Evolutionary conservation across 208 protist genomes (phyloP).

Genomic region (Trypanosoma platydactyli): DNA sequence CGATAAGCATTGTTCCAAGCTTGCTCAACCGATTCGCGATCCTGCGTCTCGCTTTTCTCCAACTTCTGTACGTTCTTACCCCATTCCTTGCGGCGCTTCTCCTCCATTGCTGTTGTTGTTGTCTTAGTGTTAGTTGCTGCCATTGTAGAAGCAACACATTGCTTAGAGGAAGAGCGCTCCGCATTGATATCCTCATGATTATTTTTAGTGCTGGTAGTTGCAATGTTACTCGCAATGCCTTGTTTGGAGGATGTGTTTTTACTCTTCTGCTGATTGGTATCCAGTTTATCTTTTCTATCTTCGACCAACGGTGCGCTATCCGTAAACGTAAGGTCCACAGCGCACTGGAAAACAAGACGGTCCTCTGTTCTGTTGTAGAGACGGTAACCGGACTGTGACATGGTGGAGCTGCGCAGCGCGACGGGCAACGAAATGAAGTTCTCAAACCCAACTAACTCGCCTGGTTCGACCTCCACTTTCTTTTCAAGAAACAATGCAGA

Average conservation of each 20-base stretch:
- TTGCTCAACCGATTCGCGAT: slow-evolving; percentile 26
- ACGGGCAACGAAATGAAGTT: slow-evolving; percentile 49
- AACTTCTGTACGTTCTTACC: slow-evolving; percentile 24
- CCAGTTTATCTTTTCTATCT: slow-evolving; percentile 15
- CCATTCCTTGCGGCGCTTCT: slow-evolving; percentile 28
- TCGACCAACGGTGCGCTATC: slow-evolving; percentile 40
- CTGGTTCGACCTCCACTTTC: slow-evolving; percentile 45
- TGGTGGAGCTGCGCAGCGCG: slow-evolving; percentile 50
- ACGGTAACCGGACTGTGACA: slow-evolving; percentile 55
- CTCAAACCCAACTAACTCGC: slow-evolving; percentile 62
- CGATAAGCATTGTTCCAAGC: slow-evolving; percentile 20
- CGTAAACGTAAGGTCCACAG: slow-evolving; percentile 38
- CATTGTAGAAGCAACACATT: slow-evolving; percentile 17
- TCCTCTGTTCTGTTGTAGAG: slow-evolving; percentile 70
- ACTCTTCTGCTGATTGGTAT: slow-evolving; percentile 13
- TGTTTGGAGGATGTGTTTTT: slow-evolving; percentile 21
- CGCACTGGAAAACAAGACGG: slow-evolving; percentile 73
- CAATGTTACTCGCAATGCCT: background rate
- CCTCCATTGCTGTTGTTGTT: slow-evolving; percentile 15
- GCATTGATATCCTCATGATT: background rate
- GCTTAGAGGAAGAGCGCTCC: slow-evolving; percentile 8
- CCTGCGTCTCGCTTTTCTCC: slow-evolving; percentile 29
- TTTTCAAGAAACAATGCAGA: slow-evolving; percentile 62
- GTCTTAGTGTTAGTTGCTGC: slow-evolving; percentile 5
- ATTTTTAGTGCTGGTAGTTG: background rate